Percentiles rank a stretch among this genome's conserved stretches.
These are phyloP conservation scores for Pseudotsuga menziesii DNA, from an alignment of 75 land plant genomes.

Conservation along the genomic window DNA sequence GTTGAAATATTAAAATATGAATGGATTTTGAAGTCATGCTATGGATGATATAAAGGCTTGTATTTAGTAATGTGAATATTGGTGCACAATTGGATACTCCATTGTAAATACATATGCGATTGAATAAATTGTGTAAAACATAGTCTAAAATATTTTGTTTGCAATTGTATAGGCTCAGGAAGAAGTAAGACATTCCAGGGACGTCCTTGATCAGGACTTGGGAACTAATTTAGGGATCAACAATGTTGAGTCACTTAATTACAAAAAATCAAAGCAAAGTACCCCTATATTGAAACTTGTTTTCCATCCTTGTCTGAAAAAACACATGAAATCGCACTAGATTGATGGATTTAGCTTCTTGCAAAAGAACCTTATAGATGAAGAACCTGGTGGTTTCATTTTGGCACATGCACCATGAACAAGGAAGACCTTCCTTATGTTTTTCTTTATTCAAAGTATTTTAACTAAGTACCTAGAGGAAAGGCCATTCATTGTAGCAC, in stretches of 20 bases:
- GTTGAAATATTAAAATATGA: no score
- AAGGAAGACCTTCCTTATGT: constrained; percentile 80
- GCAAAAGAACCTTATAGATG: constrained; percentile 48
- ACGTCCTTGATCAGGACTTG: no score
- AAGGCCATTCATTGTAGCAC: constrained; percentile 76
- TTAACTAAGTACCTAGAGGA: constrained; percentile 57
- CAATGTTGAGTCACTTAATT: not conserved
- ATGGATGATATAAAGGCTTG: no score
- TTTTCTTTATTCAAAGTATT: constrained; percentile 84
- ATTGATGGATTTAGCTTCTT: constrained; percentile 76
- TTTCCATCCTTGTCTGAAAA: constrained; percentile 52
- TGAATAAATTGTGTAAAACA: no score
- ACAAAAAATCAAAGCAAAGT: constrained; percentile 11
- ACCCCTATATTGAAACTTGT: constrained; percentile 24
- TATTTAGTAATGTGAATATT: no score
- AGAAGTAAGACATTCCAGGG: no score
- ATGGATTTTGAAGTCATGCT: no score
- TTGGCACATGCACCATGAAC: constrained; percentile 97
- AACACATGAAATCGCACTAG: constrained; percentile 71
- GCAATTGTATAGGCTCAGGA: no score
- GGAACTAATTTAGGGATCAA: constrained; percentile 14
- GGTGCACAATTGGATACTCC: no score
- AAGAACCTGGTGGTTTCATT: constrained; percentile 88
- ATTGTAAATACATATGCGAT: no score
- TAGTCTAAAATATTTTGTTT: no score